Percentiles rank a stretch among this genome's conserved stretches.
phyloP scores from a whole-genome alignment of 495 filamentous ascomycete species.

The Filosporella fistucella region DNA sequence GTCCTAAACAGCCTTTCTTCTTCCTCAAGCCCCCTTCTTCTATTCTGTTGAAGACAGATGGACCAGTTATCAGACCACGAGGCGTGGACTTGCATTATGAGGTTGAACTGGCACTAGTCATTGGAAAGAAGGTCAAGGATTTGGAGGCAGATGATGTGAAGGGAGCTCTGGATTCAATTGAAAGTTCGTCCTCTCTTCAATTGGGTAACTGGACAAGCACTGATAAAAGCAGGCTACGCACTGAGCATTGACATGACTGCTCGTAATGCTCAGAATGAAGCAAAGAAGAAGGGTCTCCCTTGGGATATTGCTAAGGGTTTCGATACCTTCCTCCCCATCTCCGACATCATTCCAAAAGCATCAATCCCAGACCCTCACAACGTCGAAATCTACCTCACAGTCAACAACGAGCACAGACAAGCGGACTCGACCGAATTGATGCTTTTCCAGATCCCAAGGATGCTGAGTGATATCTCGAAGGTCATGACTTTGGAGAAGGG shows the following conservation, averaged over 20 bases:
- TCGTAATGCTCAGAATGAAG: slow-evolving; percentile 88
- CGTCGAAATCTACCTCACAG: slow-evolving; percentile 74
- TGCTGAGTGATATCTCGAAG: slow-evolving; percentile 82
- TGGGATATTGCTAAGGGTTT: slow-evolving; percentile 97
- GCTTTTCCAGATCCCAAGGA: slow-evolving; percentile 83
- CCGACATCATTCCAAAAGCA: slow-evolving; percentile 68
- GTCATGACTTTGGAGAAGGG: slow-evolving; percentile 94
- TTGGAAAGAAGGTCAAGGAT: slow-evolving; percentile 74
- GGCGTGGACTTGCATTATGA: slow-evolving; percentile 91
- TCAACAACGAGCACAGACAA: slow-evolving; percentile 72
- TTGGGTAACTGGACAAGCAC: neutral
- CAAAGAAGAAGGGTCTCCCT: slow-evolving; percentile 94
- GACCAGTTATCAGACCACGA: slow-evolving; percentile 77
- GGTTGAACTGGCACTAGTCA: slow-evolving; percentile 84
- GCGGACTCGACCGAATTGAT: slow-evolving; percentile 85
- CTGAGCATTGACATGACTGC: slow-evolving; percentile 92
- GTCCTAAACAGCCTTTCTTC: slow-evolving; percentile 93
- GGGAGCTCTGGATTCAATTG: slow-evolving; percentile 57
- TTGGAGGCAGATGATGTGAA: slow-evolving; percentile 61
- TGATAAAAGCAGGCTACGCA: slow-evolving; percentile 58
- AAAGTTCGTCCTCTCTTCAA: slow-evolving; percentile 34
- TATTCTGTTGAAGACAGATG: slow-evolving; percentile 69
- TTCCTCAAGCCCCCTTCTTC: slow-evolving; percentile 91
- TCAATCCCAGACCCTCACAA: slow-evolving; percentile 82
- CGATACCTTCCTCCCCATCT: slow-evolving; percentile 91